Conservation (phyloP, 169 alveolate species). For the Eimeria brunetti region DNA sequence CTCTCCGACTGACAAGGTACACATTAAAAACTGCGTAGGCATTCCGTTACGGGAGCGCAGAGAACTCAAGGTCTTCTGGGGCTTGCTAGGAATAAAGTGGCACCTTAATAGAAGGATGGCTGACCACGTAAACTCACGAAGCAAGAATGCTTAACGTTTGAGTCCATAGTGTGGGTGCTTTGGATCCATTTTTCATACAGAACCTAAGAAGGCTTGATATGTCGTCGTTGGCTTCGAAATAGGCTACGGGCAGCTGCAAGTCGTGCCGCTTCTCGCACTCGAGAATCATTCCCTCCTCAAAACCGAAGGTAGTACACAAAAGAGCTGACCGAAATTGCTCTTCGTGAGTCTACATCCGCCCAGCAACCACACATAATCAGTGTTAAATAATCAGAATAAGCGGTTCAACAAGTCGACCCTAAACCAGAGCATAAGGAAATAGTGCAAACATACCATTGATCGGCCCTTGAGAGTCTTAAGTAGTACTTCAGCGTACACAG, state of each 20-base stretch:
- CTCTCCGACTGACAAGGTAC: slow-evolving; percentile 53
- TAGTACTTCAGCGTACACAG: slow-evolving; percentile 40
- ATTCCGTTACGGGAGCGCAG: background rate
- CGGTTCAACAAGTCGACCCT: background rate
- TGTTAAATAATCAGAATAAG: background rate
- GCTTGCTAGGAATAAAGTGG: background rate
- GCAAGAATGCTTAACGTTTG: slow-evolving; percentile 76
- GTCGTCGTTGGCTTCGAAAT: slow-evolving; percentile 44
- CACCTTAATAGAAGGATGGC: background rate
- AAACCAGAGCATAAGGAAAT: background rate
- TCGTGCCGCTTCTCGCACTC: slow-evolving; percentile 72
- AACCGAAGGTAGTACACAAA: slow-evolving; percentile 61
- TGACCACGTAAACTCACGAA: slow-evolving; percentile 39
- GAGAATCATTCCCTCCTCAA: slow-evolving; percentile 70
- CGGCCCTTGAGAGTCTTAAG: slow-evolving; percentile 47
- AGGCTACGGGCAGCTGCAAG: slow-evolving; percentile 71
- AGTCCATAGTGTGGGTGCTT: slow-evolving; percentile 69
- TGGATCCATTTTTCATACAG: slow-evolving; percentile 69
- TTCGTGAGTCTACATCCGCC: slow-evolving; percentile 53
- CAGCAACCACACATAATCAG: background rate
- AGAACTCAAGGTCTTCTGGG: background rate
- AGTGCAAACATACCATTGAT: slow-evolving; percentile 24
- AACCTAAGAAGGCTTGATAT: slow-evolving; percentile 50
- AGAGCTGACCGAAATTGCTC: slow-evolving; percentile 70
- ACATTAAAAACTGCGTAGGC: background rate